phyloP scores from a whole-genome alignment of 257 asterid species.

The Pogostemon cablin region DNA sequence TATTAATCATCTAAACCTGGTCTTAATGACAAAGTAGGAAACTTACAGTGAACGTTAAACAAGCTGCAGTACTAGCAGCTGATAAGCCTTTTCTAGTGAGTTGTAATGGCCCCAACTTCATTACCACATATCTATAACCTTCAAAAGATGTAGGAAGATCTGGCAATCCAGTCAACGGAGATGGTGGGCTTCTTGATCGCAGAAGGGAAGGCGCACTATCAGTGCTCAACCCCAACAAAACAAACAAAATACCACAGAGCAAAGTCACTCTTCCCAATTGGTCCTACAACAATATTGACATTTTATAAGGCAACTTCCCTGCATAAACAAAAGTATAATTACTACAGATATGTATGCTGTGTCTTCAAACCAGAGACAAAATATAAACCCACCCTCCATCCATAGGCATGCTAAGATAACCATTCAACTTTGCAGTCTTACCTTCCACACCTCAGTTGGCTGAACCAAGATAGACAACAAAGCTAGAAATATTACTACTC shows the following conservation, averaged over 20 bases:
- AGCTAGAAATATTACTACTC: constrained; percentile 65
- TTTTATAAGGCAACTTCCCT: constrained; percentile 47
- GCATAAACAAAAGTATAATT: constrained; percentile 45
- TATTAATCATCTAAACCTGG: not conserved
- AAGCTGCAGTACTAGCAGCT: constrained; percentile 83
- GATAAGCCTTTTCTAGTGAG: constrained; percentile 87
- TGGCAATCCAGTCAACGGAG: constrained; percentile 65
- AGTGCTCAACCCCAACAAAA: constrained; percentile 77
- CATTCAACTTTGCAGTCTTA: constrained; percentile 33
- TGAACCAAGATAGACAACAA: constrained; percentile 67
- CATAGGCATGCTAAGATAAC: constrained; percentile 9
- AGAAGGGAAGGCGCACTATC: constrained; percentile 88
- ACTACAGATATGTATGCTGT: constrained; percentile 29
- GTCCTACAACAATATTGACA: constrained; percentile 74
- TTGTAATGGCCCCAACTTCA: constrained; percentile 87
- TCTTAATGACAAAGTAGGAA: constrained; percentile 13
- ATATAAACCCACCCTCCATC: not conserved
- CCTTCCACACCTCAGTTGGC: constrained; percentile 95
- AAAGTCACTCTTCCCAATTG: constrained; percentile 89
- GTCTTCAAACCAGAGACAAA: constrained; percentile 1
- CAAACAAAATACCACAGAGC: constrained; percentile 81
- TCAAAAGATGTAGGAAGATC: constrained; percentile 62
- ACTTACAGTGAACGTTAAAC: constrained; percentile 91
- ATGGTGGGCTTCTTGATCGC: constrained; percentile 81
- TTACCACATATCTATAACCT: constrained; percentile 73